Evolutionary conservation across 2,329 filamentous ascomycete genomes (phyloP).

Genomic region (Helicocarpus griseus): DNA sequence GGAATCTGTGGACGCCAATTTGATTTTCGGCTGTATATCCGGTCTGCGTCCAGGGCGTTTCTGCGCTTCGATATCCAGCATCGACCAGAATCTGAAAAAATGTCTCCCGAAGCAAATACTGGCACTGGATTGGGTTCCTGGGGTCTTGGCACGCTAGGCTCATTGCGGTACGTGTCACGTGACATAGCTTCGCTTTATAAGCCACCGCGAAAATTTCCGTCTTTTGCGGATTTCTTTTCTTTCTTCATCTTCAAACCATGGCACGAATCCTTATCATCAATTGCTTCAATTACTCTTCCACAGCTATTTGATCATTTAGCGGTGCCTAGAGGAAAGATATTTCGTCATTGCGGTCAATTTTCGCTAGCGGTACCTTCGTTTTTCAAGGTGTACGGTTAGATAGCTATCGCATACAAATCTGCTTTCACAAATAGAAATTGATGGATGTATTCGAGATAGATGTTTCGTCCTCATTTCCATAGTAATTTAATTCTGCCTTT

Average conservation of each 20-base stretch:
- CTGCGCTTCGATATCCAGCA: background rate
- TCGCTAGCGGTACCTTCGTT: conserved; percentile 93
- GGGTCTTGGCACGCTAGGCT: conserved; percentile 19
- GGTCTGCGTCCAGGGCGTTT: background rate
- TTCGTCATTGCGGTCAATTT: conserved; percentile 66
- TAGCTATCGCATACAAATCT: conserved; percentile 79
- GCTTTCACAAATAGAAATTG: background rate
- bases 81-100: conserved; percentile 6
- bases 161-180: conserved; percentile 13
- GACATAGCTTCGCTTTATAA: conserved; percentile 7
- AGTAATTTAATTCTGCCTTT: background rate
- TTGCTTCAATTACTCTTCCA: conserved; percentile 54
- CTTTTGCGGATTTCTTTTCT: conserved; percentile 28
- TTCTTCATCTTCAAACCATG: conserved; percentile 36
- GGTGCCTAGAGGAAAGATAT: conserved; percentile 66
- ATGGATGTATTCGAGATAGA: background rate
- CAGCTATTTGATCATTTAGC: conserved; percentile 83
- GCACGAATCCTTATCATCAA: conserved; percentile 96
- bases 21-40: background rate
- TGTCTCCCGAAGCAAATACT: background rate
- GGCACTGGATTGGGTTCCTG: background rate
- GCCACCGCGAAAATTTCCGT: conserved; percentile 11
- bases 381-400: conserved; percentile 86
- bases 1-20: conserved; percentile 8
- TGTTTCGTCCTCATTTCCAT: background rate